Evolutionary conservation across 345 rosid species (phyloP).

Genomic region (Populus davidiana): DNA sequence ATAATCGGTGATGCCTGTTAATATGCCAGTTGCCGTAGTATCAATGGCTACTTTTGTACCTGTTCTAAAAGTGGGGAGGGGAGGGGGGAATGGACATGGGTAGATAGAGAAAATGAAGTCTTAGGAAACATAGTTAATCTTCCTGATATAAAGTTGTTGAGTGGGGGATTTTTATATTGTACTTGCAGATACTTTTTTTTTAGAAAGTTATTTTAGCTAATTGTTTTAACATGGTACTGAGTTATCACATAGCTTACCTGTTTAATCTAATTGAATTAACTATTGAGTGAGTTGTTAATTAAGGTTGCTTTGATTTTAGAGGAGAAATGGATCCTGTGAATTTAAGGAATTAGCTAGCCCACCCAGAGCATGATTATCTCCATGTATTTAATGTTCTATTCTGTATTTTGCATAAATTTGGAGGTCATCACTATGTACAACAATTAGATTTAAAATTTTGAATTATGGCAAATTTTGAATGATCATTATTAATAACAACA

Average conservation of each 20-base stretch:
- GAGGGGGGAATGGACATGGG: background rate
- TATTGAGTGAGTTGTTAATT: background rate
- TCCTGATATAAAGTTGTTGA: background rate
- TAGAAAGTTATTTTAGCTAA: background rate
- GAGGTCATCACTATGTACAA: background rate
- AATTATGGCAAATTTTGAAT: background rate
- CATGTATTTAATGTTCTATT: background rate
- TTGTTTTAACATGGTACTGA: background rate
- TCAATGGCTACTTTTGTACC: background rate
- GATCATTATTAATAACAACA: background rate
- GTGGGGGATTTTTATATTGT: background rate
- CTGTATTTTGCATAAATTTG: background rate
- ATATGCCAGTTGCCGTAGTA: background rate
- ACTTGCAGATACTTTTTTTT: background rate
- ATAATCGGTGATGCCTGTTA: background rate
- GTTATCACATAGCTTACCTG: background rate
- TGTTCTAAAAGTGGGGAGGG: background rate
- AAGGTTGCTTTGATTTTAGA: background rate
- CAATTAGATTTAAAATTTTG: background rate
- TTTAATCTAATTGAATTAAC: background rate
- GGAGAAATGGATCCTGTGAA: slow-evolving; percentile 4
- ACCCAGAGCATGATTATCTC: background rate
- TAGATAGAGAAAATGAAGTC: background rate
- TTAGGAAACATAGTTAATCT: background rate
- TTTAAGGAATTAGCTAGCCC: background rate